Evolutionary conservation across 2,329 filamentous ascomycete species (phyloP).

Genomic region (Fusarium albidum): DNA sequence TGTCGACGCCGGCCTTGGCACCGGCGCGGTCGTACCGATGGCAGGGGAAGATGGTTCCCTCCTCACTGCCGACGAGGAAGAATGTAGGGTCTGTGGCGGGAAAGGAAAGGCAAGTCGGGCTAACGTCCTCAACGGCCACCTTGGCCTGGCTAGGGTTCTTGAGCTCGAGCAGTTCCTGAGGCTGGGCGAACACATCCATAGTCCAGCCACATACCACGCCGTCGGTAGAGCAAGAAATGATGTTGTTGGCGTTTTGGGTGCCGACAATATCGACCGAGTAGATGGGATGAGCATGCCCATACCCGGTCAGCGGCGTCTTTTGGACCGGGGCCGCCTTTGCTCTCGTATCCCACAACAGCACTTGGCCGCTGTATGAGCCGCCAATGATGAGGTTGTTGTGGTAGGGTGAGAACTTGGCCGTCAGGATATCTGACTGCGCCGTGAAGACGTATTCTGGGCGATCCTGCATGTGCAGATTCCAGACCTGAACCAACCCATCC

Average conservation of each 20-base stretch:
- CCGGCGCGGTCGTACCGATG: conserved; percentile 97
- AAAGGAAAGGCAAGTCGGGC: conserved; percentile 93
- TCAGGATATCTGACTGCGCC: conserved; percentile 92
- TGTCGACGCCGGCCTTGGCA: conserved; percentile 94
- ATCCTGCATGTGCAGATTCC: conserved; percentile 95
- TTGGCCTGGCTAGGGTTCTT: conserved; percentile 85
- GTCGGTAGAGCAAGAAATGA: conserved; percentile 95
- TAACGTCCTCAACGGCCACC: conserved; percentile 82
- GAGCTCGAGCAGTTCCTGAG: conserved; percentile 91
- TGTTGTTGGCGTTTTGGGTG: conserved; percentile 98
- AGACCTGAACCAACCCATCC: conserved; percentile 92
- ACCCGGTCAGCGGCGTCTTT: conserved; percentile 94
- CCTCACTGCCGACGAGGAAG: conserved; percentile 96
- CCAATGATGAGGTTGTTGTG: conserved; percentile 96
- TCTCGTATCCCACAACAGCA: conserved; percentile 95
- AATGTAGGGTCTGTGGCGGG: conserved; percentile 95
- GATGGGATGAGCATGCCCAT: conserved; percentile 94
- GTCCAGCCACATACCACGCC: conserved; percentile 97
- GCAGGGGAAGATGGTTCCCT: conserved; percentile 95
- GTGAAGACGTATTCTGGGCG: conserved; percentile 97
- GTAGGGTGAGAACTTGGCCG: conserved; percentile 98
- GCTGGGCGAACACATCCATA: conserved; percentile 96
- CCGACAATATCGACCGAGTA: conserved; percentile 96
- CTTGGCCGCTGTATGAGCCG: conserved; percentile 95
- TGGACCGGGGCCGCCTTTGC: conserved; percentile 89